Evolutionary conservation across 331 rosid species (phyloP), one percentile per base, ranked within the genome.

Genomic region (Cydonia oblonga): DNA sequence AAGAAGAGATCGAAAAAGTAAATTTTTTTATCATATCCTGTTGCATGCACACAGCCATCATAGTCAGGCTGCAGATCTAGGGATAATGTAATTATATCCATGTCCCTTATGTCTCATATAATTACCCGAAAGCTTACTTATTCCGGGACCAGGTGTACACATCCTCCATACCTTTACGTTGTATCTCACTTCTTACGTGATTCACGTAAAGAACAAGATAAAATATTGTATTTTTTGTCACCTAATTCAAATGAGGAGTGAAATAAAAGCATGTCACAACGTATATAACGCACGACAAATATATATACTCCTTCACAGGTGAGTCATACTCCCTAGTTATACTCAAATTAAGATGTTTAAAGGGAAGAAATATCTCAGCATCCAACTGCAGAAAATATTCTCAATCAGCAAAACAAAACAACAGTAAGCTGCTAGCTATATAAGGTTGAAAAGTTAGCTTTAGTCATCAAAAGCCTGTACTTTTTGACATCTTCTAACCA

Each of bases 401-500:
- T 46, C 29, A 65, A 62, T 49, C 7, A 18, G 4, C 54, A 49
- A 6, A 49, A 49, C 20, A 49, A 16, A 38, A 66, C 69, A 57
- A 44, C 56, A 73, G 62, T 59, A 19, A 73, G 62, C 64, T 73
- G 73, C 54, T 16, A 35, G 70, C 79, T 29, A 54, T 68, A 76
- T 73, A 75, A 71, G 80, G 76, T 68, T 57, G 69, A 64, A 75
- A 79, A 75, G 78, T 74, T 70, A 75, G 74, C 75, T 75, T 74
- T 67, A 79, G 75, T 87, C 75, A 81, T 69, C 79, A 76, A 2
- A 56, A 84, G 75, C 67, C 54, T 61, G 62, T 74, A 49, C 72
- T 76, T 78, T 51, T 81, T 84, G 66, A 66, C 75, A 64, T 76
- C 78, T 84, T 80, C 15, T 56, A 56, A 56, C 54, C 20, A 49